Evolutionary conservation across 78 protist species (phyloP), one percentile per base, ranked within the genome.

Genomic region (Diacronema lutheri): DNA sequence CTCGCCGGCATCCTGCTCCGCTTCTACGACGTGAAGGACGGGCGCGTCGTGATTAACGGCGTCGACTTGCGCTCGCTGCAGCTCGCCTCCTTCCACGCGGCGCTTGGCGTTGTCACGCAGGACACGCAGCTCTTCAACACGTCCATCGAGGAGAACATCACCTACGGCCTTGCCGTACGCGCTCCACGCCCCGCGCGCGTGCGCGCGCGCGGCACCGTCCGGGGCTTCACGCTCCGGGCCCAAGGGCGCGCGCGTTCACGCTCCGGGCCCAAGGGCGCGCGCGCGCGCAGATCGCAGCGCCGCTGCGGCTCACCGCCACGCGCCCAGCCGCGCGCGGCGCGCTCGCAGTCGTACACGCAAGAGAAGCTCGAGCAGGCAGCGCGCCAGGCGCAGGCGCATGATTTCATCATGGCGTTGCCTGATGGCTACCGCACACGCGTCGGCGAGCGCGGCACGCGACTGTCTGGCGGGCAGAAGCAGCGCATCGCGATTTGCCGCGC

Each of bases 31-130:
- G 72, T 66, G 46, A 68, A 29, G 37, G 40, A 25, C 0, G 97
- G 97, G 23, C 3, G 25, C 29, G 81, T 95, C 50, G 38, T 84
- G 26, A 6, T 95, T 19, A 96, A 91, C 64, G 96, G 97, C 38
- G 74, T 37, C 9, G 86, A 93, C 74, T n/a, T 92, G 9, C 35
- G 61, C 20, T 31, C 26, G 7, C 33, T 92, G 44, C 66, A 88
- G 65, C 90, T 83, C 6, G 20, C 72, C 31, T 83, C 86, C 25
- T 73, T 95, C 46, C 90, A 91, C 44, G 35, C 62, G 33, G 79
- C 86, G 29, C 84, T 90, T 37, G 93, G 91, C 38, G 78, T 90
- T 6, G 95, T 95, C 58, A 26, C 86, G n/a, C 90, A 88, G 72
- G 71, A 88, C 25, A 66, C 90, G 11, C 61, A 60, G 82, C 69